A percentile compares a stretch with the other conserved stretches of the same genome.
phyloP scores from a whole-genome alignment of 305 asterid species.

The Solanum chacoense region DNA sequence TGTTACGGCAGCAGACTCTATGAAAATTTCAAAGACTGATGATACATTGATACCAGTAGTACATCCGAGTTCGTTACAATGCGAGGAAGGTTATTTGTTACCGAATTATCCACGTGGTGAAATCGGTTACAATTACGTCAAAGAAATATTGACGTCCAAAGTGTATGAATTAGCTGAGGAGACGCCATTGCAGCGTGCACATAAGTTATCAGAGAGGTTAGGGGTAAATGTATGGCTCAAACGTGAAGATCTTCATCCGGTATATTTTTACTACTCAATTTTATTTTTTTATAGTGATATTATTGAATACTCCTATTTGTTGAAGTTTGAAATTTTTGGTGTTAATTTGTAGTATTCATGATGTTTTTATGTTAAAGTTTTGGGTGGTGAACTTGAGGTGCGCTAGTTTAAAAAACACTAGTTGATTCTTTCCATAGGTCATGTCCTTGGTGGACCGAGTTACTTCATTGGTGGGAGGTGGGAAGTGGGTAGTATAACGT shows the following conservation, averaged over 20 bases:
- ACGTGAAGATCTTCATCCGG: conserved; percentile 83
- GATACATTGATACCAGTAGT: conserved; percentile 14
- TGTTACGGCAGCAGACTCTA: neutral
- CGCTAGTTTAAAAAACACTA: too few species aligned
- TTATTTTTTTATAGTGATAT: neutral
- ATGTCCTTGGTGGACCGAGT: too few species aligned
- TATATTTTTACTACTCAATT: conserved; percentile 19
- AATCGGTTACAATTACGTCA: conserved; percentile 27
- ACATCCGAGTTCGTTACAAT: conserved; percentile 47
- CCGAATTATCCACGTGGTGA: conserved; percentile 14
- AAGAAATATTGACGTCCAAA: conserved; percentile 56
- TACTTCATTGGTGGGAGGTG: neutral
- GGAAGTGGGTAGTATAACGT: neutral
- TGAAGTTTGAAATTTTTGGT: neutral
- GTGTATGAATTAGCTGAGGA: conserved; percentile 84
- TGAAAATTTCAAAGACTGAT: neutral
- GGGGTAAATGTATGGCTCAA: conserved; percentile 77
- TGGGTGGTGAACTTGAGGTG: neutral
- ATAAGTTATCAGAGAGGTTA: conserved; percentile 53
- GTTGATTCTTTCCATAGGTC: too few species aligned
- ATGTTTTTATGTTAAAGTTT: neutral
- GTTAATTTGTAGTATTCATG: neutral
- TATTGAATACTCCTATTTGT: neutral
- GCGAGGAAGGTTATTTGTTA: conserved; percentile 49
- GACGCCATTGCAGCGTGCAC: conserved; percentile 65